Evolutionary conservation across 371 early-diverging fungal species (phyloP).

Genomic region (Rhizopus delemar): DNA sequence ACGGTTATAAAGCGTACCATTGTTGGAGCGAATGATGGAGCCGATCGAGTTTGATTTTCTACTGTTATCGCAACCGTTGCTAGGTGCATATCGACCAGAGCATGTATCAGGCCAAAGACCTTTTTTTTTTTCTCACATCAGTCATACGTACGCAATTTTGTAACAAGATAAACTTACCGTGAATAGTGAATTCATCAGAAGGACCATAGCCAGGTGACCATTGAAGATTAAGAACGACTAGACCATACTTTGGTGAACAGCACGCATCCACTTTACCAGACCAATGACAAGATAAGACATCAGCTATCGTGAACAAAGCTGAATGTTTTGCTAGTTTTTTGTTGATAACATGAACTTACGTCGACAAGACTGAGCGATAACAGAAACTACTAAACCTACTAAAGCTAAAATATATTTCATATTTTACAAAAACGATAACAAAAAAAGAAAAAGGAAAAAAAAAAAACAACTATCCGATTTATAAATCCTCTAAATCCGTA

Average conservation of each 20-base stretch:
- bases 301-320: conserved; percentile 4
- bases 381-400: conserved; percentile 1
- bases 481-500: background rate
- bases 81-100: conserved; percentile 57
- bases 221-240: conserved; percentile 61
- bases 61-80: conserved; percentile 65
- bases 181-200: conserved; percentile 52
- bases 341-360: background rate
- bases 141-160: too few species aligned
- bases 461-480: background rate
- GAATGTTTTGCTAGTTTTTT: background rate
- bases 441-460: conserved; percentile 8
- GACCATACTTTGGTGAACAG: conserved; percentile 71
- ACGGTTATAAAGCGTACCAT: conserved; percentile 46
- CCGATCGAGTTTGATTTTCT: conserved; percentile 58
- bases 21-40: conserved; percentile 35
- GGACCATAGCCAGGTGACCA: conserved; percentile 52
- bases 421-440: background rate
- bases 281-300: conserved; percentile 46
- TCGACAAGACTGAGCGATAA: conserved; percentile 4
- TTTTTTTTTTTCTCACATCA: background rate
- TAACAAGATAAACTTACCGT: conserved; percentile 28
- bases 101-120: conserved; percentile 82
- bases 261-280: conserved; percentile 52
- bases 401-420: conserved; percentile 13